A percentile compares a stretch with the other conserved stretches of the same genome.
Evolutionary conservation across 2,329 filamentous ascomycete species (phyloP).

Genomic region (Niveomyces coronatus): DNA sequence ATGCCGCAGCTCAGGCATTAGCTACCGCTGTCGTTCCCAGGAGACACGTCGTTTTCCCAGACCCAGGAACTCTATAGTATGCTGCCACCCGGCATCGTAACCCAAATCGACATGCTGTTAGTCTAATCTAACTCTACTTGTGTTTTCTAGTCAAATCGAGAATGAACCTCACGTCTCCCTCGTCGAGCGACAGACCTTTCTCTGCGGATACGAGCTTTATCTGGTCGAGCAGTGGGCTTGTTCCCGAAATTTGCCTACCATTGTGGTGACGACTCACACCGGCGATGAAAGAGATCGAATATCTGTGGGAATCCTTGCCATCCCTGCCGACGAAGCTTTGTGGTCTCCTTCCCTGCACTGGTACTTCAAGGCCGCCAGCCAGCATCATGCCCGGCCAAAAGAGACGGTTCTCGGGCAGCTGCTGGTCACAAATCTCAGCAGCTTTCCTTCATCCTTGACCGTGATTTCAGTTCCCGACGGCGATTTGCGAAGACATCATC

Average conservation of each 20-base stretch:
- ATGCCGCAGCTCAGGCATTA: slow-evolving; percentile 14
- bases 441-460: slow-evolving; percentile 82
- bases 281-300: slow-evolving; percentile 72
- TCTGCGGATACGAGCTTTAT: slow-evolving; percentile 85
- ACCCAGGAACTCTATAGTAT: slow-evolving; percentile 47
- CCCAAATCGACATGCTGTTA: neutral
- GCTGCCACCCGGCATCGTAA: too few relatives aligned
- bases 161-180: slow-evolving; percentile 70
- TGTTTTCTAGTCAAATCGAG: too few relatives aligned
- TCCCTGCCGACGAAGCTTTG: slow-evolving; percentile 65
- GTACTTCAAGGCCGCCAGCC: slow-evolving; percentile 78
- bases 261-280: slow-evolving; percentile 87
- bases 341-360: slow-evolving; percentile 73
- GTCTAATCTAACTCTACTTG: too few relatives aligned
- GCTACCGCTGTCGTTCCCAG: slow-evolving; percentile 19
- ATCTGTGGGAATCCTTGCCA: slow-evolving; percentile 68
- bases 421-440: slow-evolving; percentile 89
- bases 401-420: slow-evolving; percentile 74
- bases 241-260: slow-evolving; percentile 79
- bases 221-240: slow-evolving; percentile 97
- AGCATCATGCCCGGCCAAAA: slow-evolving; percentile 75
- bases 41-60: slow-evolving; percentile 45
- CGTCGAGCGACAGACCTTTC: slow-evolving; percentile 56
- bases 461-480: slow-evolving; percentile 87
- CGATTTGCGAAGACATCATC: slow-evolving; percentile 68